Percentiles rank a stretch among this genome's conserved stretches.
Evolutionary conservation across 495 filamentous ascomycete species (phyloP).

Genomic region (Penicillium lagena): DNA sequence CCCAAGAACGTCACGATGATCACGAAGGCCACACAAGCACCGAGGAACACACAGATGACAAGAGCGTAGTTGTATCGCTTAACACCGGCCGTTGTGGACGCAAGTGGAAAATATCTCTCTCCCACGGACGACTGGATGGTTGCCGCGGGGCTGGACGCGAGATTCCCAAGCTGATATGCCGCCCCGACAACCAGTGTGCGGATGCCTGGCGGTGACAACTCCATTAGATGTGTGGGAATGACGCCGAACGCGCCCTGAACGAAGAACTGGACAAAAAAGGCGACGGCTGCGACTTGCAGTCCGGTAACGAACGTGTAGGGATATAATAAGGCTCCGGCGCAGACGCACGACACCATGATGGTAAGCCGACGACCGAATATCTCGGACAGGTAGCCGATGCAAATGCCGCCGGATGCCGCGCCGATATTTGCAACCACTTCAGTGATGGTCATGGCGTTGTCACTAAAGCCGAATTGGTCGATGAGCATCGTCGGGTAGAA

Average conservation of each 20-base stretch:
- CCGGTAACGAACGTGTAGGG: constrained; percentile 23
- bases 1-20: constrained; percentile 28
- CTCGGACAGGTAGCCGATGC: constrained; percentile 28
- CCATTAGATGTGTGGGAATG: constrained; percentile 27
- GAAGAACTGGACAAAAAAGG: constrained; percentile 33
- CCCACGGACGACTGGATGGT: constrained; percentile 35
- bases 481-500: constrained; percentile 39
- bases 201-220: constrained; percentile 22
- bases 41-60: constrained; percentile 25
- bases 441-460: constrained; percentile 29
- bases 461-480: constrained; percentile 21
- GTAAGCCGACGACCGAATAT: constrained; percentile 29
- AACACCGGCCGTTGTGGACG: constrained; percentile 10
- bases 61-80: constrained; percentile 26
- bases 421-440: constrained; percentile 24
- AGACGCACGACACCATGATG: constrained; percentile 26
- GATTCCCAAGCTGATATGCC: constrained; percentile 33
- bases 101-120: constrained; percentile 21
- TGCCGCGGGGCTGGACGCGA: constrained; percentile 26
- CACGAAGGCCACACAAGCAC: constrained; percentile 25
- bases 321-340: constrained; percentile 26
- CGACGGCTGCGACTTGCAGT: constrained; percentile 22
- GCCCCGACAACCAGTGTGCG: constrained; percentile 27
- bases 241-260: constrained; percentile 28
- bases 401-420: constrained; percentile 21